Base-by-base conservation (phyloP, 345 rosid genomes). In the Eutrema japonicum region DNA sequence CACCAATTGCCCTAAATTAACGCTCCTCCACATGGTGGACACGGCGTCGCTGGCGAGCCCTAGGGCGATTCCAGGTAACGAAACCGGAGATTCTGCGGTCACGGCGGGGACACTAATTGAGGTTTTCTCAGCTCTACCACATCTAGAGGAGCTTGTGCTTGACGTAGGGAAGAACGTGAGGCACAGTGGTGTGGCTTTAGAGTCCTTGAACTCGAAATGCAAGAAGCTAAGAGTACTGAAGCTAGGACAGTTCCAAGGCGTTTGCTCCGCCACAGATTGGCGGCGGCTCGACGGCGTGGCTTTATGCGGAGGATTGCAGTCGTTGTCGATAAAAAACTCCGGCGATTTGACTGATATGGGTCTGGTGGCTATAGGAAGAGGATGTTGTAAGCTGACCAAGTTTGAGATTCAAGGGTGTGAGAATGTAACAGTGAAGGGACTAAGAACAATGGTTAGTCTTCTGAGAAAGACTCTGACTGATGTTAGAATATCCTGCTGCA, bases 321-420 rank as follows among this genome's bases (percentile, higher is more conserved):
- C 88, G 3, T 68, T 95, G 83, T 86, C 88, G 7, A 84, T 95
- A 16, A 85, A 84, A 59, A 88, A 90, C 48, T 84, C 82, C 0
- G 77, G 79, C 1, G 95, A 92, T 82, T 83, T 96, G 87, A 85
- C 79, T 2, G 96, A 90, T 32, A 88, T 90, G 96, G 90, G 89
- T 11, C 68, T 92, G 81, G 84, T 92, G 18, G 88, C 85, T 49
- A 92, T 95, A 16, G 98, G 86, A 0, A 84, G 90, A 78, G 96
- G 98, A 1, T 92, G 98, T 68, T 67, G 82, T 12, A 82, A 40
- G 63, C 64, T 92, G 55, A 71, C 70, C 5, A 90, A 77, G 78
- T 90, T 96, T 71, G 97, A 96, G 74, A 77, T 92, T 66, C 84
- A 85, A 66, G 98, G 98, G 8, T 96, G 99, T 73, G 86, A 85